These are phyloP conservation scores for Colletotrichum magnum DNA, from an alignment of 2,329 filamentous ascomycete genomes.

Conservation along the genomic window DNA sequence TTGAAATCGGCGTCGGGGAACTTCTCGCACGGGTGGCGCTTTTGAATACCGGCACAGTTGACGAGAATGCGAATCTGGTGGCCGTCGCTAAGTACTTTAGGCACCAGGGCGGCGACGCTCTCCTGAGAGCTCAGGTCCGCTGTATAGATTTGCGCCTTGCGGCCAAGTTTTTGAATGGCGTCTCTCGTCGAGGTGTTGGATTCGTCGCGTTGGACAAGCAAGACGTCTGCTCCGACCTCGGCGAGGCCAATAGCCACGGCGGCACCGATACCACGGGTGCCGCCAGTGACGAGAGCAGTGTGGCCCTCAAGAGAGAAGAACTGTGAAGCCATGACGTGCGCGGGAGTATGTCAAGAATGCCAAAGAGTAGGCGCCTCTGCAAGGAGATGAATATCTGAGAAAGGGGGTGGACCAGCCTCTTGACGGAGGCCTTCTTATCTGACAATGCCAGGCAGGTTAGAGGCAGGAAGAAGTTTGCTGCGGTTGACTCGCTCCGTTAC, in stretches of 20 bases:
- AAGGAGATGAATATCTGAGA: neutral
- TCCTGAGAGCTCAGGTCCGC: conserved; percentile 76
- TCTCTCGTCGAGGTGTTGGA: conserved; percentile 67
- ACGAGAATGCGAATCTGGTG: conserved; percentile 82
- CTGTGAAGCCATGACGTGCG: conserved; percentile 50
- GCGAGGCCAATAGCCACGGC: conserved; percentile 70
- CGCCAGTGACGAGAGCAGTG: conserved; percentile 70
- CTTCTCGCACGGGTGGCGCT: conserved; percentile 79
- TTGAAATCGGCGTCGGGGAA: conserved; percentile 86
- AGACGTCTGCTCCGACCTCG: conserved; percentile 70
- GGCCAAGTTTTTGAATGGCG: conserved; percentile 74
- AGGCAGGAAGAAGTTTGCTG: neutral
- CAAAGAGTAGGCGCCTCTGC: neutral
- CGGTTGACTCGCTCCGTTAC: too few relatives aligned
- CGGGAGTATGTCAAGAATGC: neutral
- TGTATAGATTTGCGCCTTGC: conserved; percentile 76
- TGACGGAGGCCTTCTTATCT: neutral
- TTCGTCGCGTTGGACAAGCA: conserved; percentile 67
- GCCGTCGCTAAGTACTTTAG: conserved; percentile 72
- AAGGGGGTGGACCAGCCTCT: neutral
- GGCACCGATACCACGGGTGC: conserved; percentile 71
- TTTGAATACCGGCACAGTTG: conserved; percentile 90
- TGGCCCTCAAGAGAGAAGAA: conserved; percentile 70
- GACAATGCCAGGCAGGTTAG: neutral
- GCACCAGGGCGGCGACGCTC: conserved; percentile 73